Base-by-base conservation (phyloP, 1,284 basidiomycete genomes). In the Cryptococcus floricola region DNA sequence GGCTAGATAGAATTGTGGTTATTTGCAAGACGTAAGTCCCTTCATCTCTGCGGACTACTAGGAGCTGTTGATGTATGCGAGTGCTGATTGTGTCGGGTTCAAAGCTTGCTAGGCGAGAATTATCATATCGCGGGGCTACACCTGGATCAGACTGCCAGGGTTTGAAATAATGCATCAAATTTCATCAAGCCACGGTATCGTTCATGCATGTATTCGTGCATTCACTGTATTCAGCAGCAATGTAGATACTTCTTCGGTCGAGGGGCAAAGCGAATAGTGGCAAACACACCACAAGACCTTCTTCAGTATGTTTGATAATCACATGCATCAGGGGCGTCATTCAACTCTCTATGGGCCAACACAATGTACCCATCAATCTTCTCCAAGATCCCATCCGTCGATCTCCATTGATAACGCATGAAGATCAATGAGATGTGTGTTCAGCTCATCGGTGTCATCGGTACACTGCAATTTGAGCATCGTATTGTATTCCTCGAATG, bases 391-490 rank as follows among this genome's bases (percentile, higher is more conserved):
- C 65, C 67, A 67, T 18, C 67, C 68, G 27, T 72, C 67, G 10
- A 67, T 63, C 34, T 62, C 63, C 71, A 76, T 77, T 5, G 70
- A 68, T 27, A 76, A 50, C 19, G 74, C 71, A 52, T 77, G 74
- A 49, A 79, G 54, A 53, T 78, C 77, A 37, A 79, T 77, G 42
- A 77, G 54, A 52, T 69, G 74, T 34, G 70, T 69, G 57, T 79
- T 79, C 54, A 75, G 60, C 28, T 69, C 71, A 39, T 60, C 51
- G 48, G 60, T 83, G 65, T 89, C 85, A 34, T 89, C 83, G 34
- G 88, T 89, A 69, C 91, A 94, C 66, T 91, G 89, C 42, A 95
- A 80, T 62, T 86, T 87, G 49, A 96, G 81, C 81, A 96, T 91
- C 5, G 84, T 83, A 71, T 91, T 89, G 76, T 94, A 95, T 69